phyloP scores from a whole-genome alignment of 2,329 filamentous ascomycete genomes.

The Nectriaceae sp. region DNA sequence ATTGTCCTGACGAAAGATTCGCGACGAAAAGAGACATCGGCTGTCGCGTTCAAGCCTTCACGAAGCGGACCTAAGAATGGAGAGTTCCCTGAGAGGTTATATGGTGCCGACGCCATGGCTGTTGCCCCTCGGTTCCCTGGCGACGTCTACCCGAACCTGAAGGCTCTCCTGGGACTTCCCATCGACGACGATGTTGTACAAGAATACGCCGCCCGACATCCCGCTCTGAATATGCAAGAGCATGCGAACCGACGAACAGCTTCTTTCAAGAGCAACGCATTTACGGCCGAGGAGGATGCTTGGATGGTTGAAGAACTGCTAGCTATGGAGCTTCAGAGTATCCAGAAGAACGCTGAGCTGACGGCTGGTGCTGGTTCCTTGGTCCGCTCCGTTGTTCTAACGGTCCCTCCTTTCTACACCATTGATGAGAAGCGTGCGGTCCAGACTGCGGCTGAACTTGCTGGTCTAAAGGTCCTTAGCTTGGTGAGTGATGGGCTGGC shows the following conservation, averaged over 20 bases:
- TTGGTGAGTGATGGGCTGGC: constrained; percentile 88
- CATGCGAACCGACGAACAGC: constrained; percentile 66
- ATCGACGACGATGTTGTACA: constrained; percentile 61
- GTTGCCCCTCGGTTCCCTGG: constrained; percentile 84
- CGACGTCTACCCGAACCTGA: constrained; percentile 94
- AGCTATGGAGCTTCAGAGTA: constrained; percentile 93
- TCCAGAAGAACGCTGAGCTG: constrained; percentile 83
- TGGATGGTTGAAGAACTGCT: constrained; percentile 89
- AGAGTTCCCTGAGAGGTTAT: constrained; percentile 82
- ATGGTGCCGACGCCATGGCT: constrained; percentile 89
- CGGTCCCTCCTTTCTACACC: constrained; percentile 88
- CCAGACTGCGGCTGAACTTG: constrained; percentile 80
- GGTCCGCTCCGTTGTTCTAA: constrained; percentile 83
- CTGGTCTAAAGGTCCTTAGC: constrained; percentile 81
- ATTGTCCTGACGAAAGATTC: constrained; percentile 98
- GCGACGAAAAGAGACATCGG: constrained; percentile 89
- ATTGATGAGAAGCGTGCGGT: constrained; percentile 87
- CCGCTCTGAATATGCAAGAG: constrained; percentile 70
- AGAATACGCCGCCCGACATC: constrained; percentile 75
- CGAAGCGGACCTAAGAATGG: constrained; percentile 63
- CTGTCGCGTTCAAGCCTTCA: constrained; percentile 91
- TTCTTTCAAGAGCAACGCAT: constrained; percentile 78
- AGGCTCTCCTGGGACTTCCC: constrained; percentile 79
- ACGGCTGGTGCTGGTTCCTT: constrained; percentile 74
- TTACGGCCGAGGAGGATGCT: constrained; percentile 59